Evolutionary conservation across 805 yeast genomes (phyloP), one percentile per base, ranked within the genome.

Genomic region (Zygosaccharomyces rouxii): DNA sequence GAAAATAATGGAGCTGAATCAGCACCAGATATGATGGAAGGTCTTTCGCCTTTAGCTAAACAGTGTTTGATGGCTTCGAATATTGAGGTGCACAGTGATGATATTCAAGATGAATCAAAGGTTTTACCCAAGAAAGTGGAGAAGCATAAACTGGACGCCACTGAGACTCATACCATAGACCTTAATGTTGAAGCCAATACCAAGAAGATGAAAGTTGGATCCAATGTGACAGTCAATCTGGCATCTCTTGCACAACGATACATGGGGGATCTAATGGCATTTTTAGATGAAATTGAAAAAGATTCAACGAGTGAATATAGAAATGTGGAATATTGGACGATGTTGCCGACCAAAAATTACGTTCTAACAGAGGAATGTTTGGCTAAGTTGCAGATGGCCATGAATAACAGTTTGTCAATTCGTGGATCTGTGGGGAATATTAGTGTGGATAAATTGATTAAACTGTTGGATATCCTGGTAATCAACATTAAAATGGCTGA

Each of bases 1-100:
- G n/a, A 9, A 4, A n/a, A 21, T 7, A 44, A 33, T 23, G 14
- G 31, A 9, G 22, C 38, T 37, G 39, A 33, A 3, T 16, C 19
- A n/a, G 38, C 14, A 18, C 4, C 41, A 23, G 44, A 50, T 29
- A 30, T 63, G 18, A 49, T 53, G 16, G 51, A 53, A 4, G 55
- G 56, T 3, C 51, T 64, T 13, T 57, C 68, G n/a, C 58, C 59
- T 2, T 39, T 55, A 23, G 66, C 68, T 3, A 54, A 37, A 26
- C 40, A 42, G 28, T 51, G 52, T 39, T 37, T 63, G 2, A 35
- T 29, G 10, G 44, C 40, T 1, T 47, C 48, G 2, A 45, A 42
- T 14, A 37, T 48, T 3, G 41, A 38, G 10, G 44, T 55, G 13
- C 28, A 35, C 7, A 22, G 47, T 13, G 35, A 44, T 16, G 29